These are phyloP conservation scores for Pogostemon cablin DNA, from an alignment of 257 asterid species.

Conservation along the genomic window DNA sequence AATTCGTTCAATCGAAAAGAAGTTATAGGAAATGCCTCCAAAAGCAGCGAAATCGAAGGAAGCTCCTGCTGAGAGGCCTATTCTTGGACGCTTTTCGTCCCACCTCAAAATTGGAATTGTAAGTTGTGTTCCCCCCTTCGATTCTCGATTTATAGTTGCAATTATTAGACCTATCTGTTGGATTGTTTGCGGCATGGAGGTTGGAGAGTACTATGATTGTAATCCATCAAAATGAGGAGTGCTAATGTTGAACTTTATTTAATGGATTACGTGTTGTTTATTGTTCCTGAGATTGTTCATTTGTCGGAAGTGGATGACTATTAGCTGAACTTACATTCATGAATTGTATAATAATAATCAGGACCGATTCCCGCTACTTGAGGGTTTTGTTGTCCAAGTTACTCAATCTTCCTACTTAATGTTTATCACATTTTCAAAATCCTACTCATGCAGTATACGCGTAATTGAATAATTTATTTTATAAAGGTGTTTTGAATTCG, in stretches of 20 bases:
- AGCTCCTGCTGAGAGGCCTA: conserved; percentile 79
- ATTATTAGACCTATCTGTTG: background rate
- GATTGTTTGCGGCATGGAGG: background rate
- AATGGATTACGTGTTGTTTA: background rate
- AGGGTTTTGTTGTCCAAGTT: background rate
- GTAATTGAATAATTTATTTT: background rate
- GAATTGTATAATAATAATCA: background rate
- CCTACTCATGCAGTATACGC: background rate
- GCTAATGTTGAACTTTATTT: background rate
- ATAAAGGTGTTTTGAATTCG: conserved; percentile 1
- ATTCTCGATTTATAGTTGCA: conserved; percentile 1
- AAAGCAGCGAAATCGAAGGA: conserved; percentile 91
- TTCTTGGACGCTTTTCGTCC: conserved; percentile 94
- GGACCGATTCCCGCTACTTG: background rate
- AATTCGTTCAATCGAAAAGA: conserved; percentile 7
- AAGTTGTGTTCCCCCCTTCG: conserved; percentile 28
- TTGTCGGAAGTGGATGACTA: background rate
- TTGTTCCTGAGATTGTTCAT: background rate
- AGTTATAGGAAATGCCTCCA: conserved; percentile 76
- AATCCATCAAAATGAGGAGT: background rate
- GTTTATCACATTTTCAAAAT: background rate
- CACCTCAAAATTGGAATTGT: conserved; percentile 97
- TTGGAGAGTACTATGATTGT: background rate
- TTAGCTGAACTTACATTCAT: background rate
- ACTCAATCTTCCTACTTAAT: background rate